Evolutionary conservation across 1,139 yeast species (phyloP), one percentile per base, ranked within the genome.

Genomic region (Hyphopichia wangnamkhiaoensis): DNA sequence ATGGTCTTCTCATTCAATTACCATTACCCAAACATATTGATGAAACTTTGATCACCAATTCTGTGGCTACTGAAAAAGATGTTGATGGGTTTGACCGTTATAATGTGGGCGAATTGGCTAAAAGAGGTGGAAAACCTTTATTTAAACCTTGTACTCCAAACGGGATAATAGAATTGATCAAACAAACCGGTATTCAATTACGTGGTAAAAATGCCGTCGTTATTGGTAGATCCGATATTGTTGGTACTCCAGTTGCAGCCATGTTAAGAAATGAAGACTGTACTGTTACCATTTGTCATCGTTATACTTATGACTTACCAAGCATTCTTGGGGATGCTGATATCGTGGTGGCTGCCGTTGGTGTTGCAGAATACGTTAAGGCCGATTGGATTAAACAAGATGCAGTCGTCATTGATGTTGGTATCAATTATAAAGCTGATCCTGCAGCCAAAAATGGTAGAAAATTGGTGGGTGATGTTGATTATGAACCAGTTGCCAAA

Each of bases 91-190:
- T 85, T 53, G 85, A 82, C 38, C 80, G 86, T 46, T 76, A 73
- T 59, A 85, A 85, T 56, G 82, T 83, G 42, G 94, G 93, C 40
- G 93, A 85, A 50, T 71, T 85, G 45, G 73, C 86, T 44, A 84
- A 84, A 58, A 79, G 80, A 56, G 85, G 84, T 39, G 91, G 91
- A n/a, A 58, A 63, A 17, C 89, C 93, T 19, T 62, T 70, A 47
- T 84, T 83, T 59, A 73, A 80, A 48, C 94, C 94, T 32, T 85
- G 94, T 58, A 85, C 94, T 10, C 94, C 94, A 38, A 79, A 80
- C 56, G 94, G 93, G 41, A 79, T 84, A 42, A 78, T 85, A 59
- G 82, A 80, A 54, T 65, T 85, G 54, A 68, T 85, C 52, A 76
- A 81, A 52, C 78, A 84, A 45, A 79, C 87, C 18, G 80, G 83